Base-by-base conservation (phyloP, 148 eudicot species). In the Nepenthes gracilis region DNA sequence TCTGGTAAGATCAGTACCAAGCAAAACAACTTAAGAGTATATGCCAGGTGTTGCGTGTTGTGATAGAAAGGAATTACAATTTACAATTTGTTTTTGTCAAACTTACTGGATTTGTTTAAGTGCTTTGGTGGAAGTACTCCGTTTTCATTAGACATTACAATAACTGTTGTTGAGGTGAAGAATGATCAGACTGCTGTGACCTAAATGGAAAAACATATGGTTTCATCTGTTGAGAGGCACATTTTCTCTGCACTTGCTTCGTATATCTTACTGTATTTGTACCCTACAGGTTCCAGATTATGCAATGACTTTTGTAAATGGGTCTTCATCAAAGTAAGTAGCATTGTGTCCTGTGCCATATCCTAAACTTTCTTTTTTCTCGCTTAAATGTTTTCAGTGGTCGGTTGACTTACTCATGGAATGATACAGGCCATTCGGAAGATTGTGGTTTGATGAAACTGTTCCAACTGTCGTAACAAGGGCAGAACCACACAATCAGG, bases 401-500 rank as follows among this genome's bases (percentile, higher is more conserved):
- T 12, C 1, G 4, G 4, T 49, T 2, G 6, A 49, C 11, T 6
- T 49, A n/a, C 11, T 49, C 40, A 40, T 50, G 10, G 36, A 60
- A 57, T 53, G 36, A 14, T 66, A 56, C 78, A 92, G 98, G 50
- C 98, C 96, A 12, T 92, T 92, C 72, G 88, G 82, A 2, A 78
- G 95, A 9, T 33, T 92, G 60, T 92, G 98, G 98, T 85, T 85
- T 84, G 95, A 92, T 64, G 88, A 83, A 47, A 92, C 85, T 0
- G 88, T 92, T 0, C 85, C 94, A 0, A 92, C 95, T 0, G 98
- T 88, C 1, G 86, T 88, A 37, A 84, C 88, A 0, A 78, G 98
- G 40, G 96, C 98, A 6, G 95, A 92, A 36, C 98, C 98, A 5
- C 95, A 93, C 48, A 93, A 93, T 32, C 98, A 93, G 59, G 82